Percentiles rank a stretch among this genome's conserved stretches.
These are phyloP conservation scores for Solanum virginianum DNA, from an alignment of 257 asterid species.

Conservation along the genomic window DNA sequence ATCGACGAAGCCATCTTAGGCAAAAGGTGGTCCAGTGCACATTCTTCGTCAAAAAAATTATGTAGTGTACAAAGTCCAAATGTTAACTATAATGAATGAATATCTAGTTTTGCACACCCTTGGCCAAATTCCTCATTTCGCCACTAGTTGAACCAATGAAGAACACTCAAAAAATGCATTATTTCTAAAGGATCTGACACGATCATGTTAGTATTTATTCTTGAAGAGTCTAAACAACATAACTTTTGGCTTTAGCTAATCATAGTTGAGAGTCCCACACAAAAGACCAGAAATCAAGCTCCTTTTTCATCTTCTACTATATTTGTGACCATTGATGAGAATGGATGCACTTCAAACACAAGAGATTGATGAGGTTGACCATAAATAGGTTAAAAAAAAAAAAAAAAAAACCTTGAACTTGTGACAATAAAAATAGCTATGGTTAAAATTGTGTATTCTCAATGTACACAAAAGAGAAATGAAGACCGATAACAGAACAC, in stretches of 20 bases:
- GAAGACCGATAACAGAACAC: neutral
- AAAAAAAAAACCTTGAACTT: neutral
- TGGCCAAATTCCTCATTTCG: neutral
- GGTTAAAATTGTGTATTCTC: neutral
- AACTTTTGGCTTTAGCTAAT: neutral
- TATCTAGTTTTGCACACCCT: neutral
- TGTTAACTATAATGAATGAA: neutral
- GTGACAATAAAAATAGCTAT: neutral
- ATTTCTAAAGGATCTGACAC: rapidly evolving
- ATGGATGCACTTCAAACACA: neutral
- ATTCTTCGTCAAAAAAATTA: neutral
- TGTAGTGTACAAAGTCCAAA: neutral
- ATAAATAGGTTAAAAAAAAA: neutral
- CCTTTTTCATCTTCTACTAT: neutral
- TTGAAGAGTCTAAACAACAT: neutral
- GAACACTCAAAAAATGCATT: neutral
- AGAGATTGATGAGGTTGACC: neutral
- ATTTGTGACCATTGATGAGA: neutral
- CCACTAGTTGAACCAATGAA: neutral
- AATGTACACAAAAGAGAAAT: neutral
- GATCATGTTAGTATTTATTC: neutral
- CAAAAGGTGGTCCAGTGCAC: neutral
- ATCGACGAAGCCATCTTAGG: neutral
- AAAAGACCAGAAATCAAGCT: neutral
- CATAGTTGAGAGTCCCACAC: neutral